Base-by-base conservation (phyloP, 768 basidiomycete genomes). In the Macrolepiota dolichaula region DNA sequence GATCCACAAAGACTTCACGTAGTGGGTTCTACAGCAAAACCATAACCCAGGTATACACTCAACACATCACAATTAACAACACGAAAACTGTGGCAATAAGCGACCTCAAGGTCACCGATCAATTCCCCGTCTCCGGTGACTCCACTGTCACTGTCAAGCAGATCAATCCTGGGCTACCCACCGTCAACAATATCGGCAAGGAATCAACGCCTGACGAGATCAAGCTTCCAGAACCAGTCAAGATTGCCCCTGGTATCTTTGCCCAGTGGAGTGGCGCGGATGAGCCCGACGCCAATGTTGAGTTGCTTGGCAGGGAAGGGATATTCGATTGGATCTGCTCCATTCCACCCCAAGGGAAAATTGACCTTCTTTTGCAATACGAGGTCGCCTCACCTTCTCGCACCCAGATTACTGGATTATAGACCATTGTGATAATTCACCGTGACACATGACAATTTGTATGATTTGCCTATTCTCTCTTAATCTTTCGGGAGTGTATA, bases 131-230 rank as follows among this genome's bases (percentile, higher is more conserved):
- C 9, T 79, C 78, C 1, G 70, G 77, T 51, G 69, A 71, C 38
- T 64, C 76, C 0, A 71, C 74, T 40, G 73, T 81, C 50, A 72
- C 70, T 29, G 77, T 82, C 54, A 81, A 79, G 67, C 69, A 77
- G 9, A 68, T 79, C 11, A 74, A 66, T 46, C 75, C 73, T 15
- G 36, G 66, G 9, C 67, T 74, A 10, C 32, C 38, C n/a, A 22
- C 40, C 15, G 52, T 52, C 36, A 29, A 17, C 10, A 27, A 27
- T 19, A 46, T 52, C 36, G 22, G 11, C 10, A 27, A 27, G n/a
- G 58, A 60, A 32, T 54, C 62, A 40, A 64, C 63, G 37, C 24
- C 62, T 9, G 62, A 62, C 10, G 49, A 51, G 29, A 44, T 62
- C 24, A 57, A 65, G 49, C 42, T 64, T 29, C 67, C 63, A 53